Base-by-base conservation (phyloP, 192 early-diverging fungal genomes). In the Entomortierella chlamydospora region DNA sequence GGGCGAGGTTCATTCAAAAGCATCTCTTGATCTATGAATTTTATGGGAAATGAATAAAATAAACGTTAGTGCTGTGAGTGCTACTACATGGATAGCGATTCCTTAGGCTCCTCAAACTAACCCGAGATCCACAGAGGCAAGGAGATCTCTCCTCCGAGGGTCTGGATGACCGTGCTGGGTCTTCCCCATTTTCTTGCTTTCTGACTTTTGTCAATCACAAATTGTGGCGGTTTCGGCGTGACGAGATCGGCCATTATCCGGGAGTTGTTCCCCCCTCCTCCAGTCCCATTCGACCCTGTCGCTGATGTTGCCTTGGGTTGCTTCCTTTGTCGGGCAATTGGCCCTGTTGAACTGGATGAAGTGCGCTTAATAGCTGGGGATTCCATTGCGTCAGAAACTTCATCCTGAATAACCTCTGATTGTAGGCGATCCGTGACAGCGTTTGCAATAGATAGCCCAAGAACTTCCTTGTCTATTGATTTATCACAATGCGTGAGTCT, bases 11-110 rank as follows among this genome's bases (percentile, higher is more conserved):
- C 76, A 42, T 79, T 79, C 28, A 79, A 37, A 8, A 79, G 17
- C 76, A 79, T 79, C 25, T 79, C 76, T 39, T 79, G 76, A 64
- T 70, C 76, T 79, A 69, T 26, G n/a, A n/a, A n/a, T n/a, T n/a
- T n/a, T n/a, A n/a, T n/a, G n/a, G n/a, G n/a, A n/a, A n/a, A n/a
- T n/a, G n/a, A n/a, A n/a, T n/a, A n/a, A n/a, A n/a, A n/a, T n/a
- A n/a, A n/a, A n/a, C n/a, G n/a, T n/a, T n/a, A n/a, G n/a, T n/a
- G n/a, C n/a, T n/a, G n/a, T n/a, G n/a, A n/a, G n/a, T n/a, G n/a
- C n/a, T n/a, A n/a, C n/a, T n/a, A n/a, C n/a, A n/a, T n/a, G n/a
- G n/a, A n/a, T n/a, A n/a, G n/a, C n/a, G n/a, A n/a, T n/a, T n/a
- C n/a, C n/a, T n/a, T n/a, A n/a, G n/a, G n/a, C n/a, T n/a, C n/a